These are phyloP conservation scores for Venturia pyrina DNA, from an alignment of 2,329 filamentous ascomycete genomes.

Conservation along the genomic window DNA sequence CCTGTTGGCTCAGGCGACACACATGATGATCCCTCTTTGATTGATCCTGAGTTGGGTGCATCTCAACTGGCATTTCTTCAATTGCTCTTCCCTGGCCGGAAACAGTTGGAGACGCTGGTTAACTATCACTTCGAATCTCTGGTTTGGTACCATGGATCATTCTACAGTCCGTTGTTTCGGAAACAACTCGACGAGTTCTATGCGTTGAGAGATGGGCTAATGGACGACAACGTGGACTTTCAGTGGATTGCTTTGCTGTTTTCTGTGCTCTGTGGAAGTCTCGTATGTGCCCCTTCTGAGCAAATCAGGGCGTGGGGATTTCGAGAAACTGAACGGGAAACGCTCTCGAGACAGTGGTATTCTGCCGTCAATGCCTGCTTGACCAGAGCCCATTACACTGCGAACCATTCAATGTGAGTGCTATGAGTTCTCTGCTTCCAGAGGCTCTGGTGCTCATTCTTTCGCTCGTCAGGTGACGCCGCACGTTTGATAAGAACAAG, in stretches of 20 bases:
- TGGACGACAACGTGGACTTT: constrained; percentile 28
- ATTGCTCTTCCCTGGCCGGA: constrained; percentile 24
- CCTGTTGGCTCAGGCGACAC: background rate
- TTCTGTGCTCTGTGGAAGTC: constrained; percentile 33
- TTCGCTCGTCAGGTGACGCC: background rate
- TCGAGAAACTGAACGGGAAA: constrained; percentile 29
- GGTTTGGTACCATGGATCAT: constrained; percentile 31
- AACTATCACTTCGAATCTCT: constrained; percentile 31
- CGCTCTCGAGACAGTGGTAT: constrained; percentile 36
- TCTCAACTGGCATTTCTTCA: constrained; percentile 24
- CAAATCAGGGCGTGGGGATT: constrained; percentile 35
- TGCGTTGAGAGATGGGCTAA: constrained; percentile 22
- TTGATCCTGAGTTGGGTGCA: background rate
- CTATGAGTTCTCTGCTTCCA: background rate
- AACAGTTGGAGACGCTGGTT: constrained; percentile 22
- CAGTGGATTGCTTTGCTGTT: constrained; percentile 39
- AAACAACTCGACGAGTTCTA: constrained; percentile 31
- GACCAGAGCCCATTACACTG: constrained; percentile 37
- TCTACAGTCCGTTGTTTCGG: constrained; percentile 29
- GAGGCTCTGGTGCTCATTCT: background rate
- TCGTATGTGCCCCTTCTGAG: constrained; percentile 30
- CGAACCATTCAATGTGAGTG: constrained; percentile 24
- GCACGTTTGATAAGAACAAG: background rate
- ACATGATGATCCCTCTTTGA: background rate
- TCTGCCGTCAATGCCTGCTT: constrained; percentile 36